phyloP scores from a whole-genome alignment of 1,284 basidiomycete species.

The Ustilago loliicola region DNA sequence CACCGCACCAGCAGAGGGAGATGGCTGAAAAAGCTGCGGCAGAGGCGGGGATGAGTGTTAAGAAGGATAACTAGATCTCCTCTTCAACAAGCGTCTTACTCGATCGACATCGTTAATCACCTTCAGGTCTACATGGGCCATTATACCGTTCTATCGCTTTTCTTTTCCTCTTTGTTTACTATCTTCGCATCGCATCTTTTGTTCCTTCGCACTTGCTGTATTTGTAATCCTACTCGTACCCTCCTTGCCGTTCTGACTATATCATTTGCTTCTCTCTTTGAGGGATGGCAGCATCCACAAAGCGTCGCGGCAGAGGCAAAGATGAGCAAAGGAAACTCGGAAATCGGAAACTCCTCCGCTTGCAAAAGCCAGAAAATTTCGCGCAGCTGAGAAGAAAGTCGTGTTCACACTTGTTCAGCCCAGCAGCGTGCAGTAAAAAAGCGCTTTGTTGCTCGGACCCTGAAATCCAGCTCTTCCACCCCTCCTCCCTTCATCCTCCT shows the following conservation, averaged over 20 bases:
- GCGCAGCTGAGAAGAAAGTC: slow-evolving; percentile 15
- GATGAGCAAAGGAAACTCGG: slow-evolving; percentile 16
- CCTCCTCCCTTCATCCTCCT: no score
- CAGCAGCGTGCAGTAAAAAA: background rate
- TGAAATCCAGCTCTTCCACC: background rate
- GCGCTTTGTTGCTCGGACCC: no score
- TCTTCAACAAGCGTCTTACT: background rate
- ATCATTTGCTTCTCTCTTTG: background rate
- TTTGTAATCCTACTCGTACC: slow-evolving; percentile 26
- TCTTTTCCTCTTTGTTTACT: background rate
- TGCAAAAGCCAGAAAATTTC: slow-evolving; percentile 10
- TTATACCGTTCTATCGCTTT: slow-evolving; percentile 11
- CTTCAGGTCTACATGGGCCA: background rate
- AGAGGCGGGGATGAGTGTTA: slow-evolving; percentile 44
- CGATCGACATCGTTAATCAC: background rate
- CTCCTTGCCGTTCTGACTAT: background rate
- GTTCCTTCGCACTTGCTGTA: slow-evolving; percentile 21
- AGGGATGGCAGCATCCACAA: no score
- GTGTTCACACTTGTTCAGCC: background rate
- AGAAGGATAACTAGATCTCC: slow-evolving; percentile 29
- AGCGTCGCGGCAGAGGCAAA: background rate
- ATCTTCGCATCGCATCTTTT: slow-evolving; percentile 30
- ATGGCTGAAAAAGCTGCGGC: slow-evolving; percentile 50
- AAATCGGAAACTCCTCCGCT: slow-evolving; percentile 13
- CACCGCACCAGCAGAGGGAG: slow-evolving; percentile 35